Base-by-base conservation (phyloP, 495 filamentous ascomycete species). In the Copromyces sp. region DNA sequence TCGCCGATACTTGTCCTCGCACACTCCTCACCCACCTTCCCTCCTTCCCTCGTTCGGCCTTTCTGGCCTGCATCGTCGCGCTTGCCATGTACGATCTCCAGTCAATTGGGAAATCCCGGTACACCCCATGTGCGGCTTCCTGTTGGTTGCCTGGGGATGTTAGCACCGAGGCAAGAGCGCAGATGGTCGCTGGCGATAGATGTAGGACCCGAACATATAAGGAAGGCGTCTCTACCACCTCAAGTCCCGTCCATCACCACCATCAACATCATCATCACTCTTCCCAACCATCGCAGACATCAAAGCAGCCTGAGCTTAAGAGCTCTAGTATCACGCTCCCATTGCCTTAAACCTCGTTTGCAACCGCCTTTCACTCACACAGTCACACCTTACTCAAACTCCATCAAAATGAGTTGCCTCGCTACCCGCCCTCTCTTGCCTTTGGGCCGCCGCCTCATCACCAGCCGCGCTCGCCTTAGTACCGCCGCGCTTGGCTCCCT, bases 391-490 rank as follows among this genome's bases (percentile, higher is more conserved):
- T 17, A 53, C 37, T 29, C 39, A 40, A 69, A 14, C n/a, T n/a
- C 42, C 39, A 42, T n/a, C 41, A 72, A 53, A 37, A 72, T 72
- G 69, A 71, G 45, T 14, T 17, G 42, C 44, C 68, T 75, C 14
- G 9, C 42, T 11, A 35, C 53, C 53, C 74, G 74, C 47, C 39
- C 71, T 29, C 16, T 69, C 4, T 40, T 69, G 32, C 68, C 68
- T 32, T 17, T 73, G 12, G 35, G 72, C 72, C 74, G 72, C 32
- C 32, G n/a, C 14, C 32, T 24, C 71, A 39, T 69, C 39, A 29
- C 16, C 32, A 41, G 70, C 70, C 70, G 61, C 70, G 74, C 68
- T 68, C 69, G 71, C 40, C 37, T 77, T 39, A 75, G 69, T 75
- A 77, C 73, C 20, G 70, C 71, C 17, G 39, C 74, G 65, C 69